Evolutionary conservation across 352 stramenopile genomes (phyloP).

Genomic region (Phytophthora kernoviae): DNA sequence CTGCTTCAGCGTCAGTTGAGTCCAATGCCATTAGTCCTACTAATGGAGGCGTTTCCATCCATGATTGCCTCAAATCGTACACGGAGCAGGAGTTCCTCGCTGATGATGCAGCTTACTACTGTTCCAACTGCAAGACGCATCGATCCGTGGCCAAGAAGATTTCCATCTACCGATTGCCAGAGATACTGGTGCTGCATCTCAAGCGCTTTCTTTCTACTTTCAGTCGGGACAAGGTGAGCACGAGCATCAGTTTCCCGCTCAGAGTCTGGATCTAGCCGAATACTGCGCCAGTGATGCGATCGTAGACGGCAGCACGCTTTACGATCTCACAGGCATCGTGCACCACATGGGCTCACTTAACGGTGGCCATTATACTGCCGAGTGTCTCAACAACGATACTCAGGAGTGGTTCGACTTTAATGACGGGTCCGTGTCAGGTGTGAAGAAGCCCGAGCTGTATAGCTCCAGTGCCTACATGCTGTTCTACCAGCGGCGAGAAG

Average conservation of each 20-base stretch:
- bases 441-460: slow-evolving; percentile 68
- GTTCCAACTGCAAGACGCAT: slow-evolving; percentile 73
- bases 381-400: slow-evolving; percentile 71
- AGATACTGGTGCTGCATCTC: slow-evolving; percentile 89
- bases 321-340: slow-evolving; percentile 81
- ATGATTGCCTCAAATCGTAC: slow-evolving; percentile 77
- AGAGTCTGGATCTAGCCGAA: slow-evolving; percentile 68
- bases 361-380: slow-evolving; percentile 86
- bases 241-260: slow-evolving; percentile 58
- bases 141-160: slow-evolving; percentile 77
- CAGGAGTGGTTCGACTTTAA: slow-evolving; percentile 87
- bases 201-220: slow-evolving; percentile 90
- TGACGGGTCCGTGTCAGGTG: slow-evolving; percentile 62
- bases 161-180: slow-evolving; percentile 72
- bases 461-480: slow-evolving; percentile 83
- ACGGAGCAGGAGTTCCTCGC: slow-evolving; percentile 68
- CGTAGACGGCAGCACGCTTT: slow-evolving; percentile 70
- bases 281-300: slow-evolving; percentile 71
- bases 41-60: slow-evolving; percentile 42
- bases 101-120: slow-evolving; percentile 78
- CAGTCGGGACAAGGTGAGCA: slow-evolving; percentile 80
- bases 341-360: slow-evolving; percentile 81
- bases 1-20: slow-evolving; percentile 17
- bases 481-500: slow-evolving; percentile 69
- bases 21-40: neutral